phyloP scores from a whole-genome alignment of 23 red algal genomes.

The Gracilariopsis chorda region DNA sequence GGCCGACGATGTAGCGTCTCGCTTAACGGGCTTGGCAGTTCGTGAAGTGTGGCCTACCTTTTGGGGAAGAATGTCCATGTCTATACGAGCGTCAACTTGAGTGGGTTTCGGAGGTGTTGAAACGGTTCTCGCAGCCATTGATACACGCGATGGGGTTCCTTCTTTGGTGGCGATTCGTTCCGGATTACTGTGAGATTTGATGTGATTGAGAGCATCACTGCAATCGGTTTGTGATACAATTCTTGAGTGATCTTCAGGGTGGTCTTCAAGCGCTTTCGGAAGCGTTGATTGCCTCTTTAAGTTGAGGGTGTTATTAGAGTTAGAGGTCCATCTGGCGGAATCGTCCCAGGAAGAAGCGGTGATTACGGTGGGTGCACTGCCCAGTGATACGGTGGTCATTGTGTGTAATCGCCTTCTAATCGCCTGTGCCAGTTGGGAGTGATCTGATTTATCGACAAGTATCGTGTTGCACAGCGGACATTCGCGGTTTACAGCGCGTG shows the following conservation, averaged over 20 bases:
- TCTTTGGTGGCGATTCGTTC: neutral
- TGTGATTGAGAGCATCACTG: constrained; percentile 4
- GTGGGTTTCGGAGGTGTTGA: neutral
- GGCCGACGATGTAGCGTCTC: neutral
- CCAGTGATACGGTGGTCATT: neutral
- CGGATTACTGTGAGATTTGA: neutral
- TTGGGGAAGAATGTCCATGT: neutral
- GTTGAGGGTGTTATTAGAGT: neutral
- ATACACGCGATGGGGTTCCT: constrained; percentile 1
- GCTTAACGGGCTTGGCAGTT: neutral
- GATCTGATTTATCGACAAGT: neutral
- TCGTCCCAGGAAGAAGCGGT: neutral
- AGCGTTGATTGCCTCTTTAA: neutral
- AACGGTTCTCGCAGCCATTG: neutral
- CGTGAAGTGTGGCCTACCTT: neutral
- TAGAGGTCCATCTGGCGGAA: neutral
- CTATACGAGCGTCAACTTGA: neutral
- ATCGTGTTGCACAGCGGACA: neutral
- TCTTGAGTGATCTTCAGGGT: neutral
- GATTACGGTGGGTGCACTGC: neutral
- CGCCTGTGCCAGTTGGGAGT: neutral
- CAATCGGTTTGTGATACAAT: constrained; percentile 11
- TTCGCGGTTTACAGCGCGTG: neutral
- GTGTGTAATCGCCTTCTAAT: neutral
- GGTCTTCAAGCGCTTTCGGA: too few species aligned